Conservation (phyloP, 257 asterid genomes). For the Solanum arcanum region DNA sequence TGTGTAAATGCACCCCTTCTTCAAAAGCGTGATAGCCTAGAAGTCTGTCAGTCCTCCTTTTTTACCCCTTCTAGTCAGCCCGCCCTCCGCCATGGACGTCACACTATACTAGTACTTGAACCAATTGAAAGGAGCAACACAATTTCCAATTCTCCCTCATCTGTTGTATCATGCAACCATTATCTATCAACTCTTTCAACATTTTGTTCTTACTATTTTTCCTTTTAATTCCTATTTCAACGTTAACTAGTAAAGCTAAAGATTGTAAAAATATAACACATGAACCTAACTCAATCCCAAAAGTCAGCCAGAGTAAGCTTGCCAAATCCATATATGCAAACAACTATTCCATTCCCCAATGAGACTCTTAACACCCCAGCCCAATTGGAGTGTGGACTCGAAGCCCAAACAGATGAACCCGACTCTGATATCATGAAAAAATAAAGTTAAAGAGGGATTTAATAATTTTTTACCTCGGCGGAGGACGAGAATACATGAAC, state of each 20-base stretch:
- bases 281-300: fast-evolving
- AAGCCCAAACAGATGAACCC: not conserved
- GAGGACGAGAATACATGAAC: slow-evolving; percentile 64
- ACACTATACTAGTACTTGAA: not conserved
- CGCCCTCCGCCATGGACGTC: not conserved
- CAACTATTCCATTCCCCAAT: not conserved
- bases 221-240: not conserved
- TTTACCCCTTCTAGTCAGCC: not conserved
- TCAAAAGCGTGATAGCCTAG: not conserved
- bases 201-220: not conserved
- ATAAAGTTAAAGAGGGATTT: not conserved
- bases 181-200: not conserved
- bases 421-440: not conserved
- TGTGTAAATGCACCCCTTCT: not conserved
- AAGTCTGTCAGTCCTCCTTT: not conserved
- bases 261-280: not conserved
- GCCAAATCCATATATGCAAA: not conserved
- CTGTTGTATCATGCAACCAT: not conserved
- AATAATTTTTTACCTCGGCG: slow-evolving; percentile 29
- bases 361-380: not conserved
- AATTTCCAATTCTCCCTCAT: not conserved
- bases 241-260: not conserved
- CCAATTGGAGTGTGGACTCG: not conserved
- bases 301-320: not conserved
- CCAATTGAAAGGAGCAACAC: not conserved